A percentile compares a stretch with the other conserved stretches of the same genome.
Evolutionary conservation across 2,329 filamentous ascomycete species (phyloP).

Genomic region (Xylariaceae sp.): DNA sequence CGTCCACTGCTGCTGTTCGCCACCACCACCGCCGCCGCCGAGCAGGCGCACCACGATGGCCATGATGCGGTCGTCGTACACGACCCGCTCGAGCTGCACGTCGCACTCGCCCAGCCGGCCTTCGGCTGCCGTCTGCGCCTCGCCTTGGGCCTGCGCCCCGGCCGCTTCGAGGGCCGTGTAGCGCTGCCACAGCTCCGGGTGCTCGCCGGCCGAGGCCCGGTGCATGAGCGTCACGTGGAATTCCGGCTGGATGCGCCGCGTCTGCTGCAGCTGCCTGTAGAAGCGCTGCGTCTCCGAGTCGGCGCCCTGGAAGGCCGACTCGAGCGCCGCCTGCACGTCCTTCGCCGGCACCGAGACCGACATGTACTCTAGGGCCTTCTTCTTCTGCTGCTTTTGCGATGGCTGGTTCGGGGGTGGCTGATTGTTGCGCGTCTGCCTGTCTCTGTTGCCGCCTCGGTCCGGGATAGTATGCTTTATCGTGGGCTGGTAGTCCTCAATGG

Average conservation of each 20-base stretch:
- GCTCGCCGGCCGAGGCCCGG: constrained; percentile 51
- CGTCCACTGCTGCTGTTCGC: constrained; percentile 41
- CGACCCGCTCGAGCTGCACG: constrained; percentile 59
- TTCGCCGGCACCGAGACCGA: constrained; percentile 38
- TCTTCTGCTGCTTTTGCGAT: constrained; percentile 30
- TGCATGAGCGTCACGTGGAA: constrained; percentile 97
- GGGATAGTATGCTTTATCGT: constrained; percentile 69
- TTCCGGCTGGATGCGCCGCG: constrained; percentile 66
- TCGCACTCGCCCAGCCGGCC: constrained; percentile 56
- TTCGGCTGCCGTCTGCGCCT: constrained; percentile 7
- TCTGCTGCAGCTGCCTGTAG: constrained; percentile 67
- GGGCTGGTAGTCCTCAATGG: constrained; percentile 70
- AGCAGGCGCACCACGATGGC: constrained; percentile 74
- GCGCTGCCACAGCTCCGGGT: constrained; percentile 66
- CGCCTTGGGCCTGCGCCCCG: constrained; percentile 18
- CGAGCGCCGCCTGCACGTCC: constrained; percentile 48
- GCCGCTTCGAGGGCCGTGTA: constrained; percentile 51
- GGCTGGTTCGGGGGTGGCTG: constrained; percentile 25
- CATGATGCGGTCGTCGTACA: constrained; percentile 87
- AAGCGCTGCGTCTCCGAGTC: constrained; percentile 51
- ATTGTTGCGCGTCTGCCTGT: constrained; percentile 33
- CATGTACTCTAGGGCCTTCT: constrained; percentile 50
- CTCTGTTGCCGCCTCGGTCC: constrained; percentile 41
- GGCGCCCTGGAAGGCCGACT: constrained; percentile 57
- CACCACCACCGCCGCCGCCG: constrained; percentile 40